Percentiles rank a stretch among this genome's conserved stretches.
Evolutionary conservation across 805 yeast genomes (phyloP).

Genomic region (Kodamaea jinghongensis): DNA sequence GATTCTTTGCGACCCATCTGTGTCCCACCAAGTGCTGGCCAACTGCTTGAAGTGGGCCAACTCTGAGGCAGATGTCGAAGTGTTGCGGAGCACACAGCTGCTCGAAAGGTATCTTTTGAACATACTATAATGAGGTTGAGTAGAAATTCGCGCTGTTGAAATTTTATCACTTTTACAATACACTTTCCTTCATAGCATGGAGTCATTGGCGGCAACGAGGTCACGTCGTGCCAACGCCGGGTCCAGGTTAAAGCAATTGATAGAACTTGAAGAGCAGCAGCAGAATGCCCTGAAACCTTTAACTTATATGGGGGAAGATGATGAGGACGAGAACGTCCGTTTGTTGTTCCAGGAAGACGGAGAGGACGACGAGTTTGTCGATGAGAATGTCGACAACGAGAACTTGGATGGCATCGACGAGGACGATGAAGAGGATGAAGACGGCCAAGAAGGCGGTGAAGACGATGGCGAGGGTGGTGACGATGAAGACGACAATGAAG

Average conservation of each 20-base stretch:
- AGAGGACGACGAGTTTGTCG: conserved; percentile 26
- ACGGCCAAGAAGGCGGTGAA: conserved; percentile 47
- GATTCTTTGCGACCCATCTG: conserved; percentile 87
- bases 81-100: conserved; percentile 14
- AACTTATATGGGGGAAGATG: conserved; percentile 29
- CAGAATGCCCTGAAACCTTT: conserved; percentile 20
- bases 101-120: conserved; percentile 1
- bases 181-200: conserved; percentile 18
- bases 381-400: conserved; percentile 16
- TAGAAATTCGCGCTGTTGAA: not conserved
- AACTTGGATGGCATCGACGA: conserved; percentile 13
- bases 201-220: conserved; percentile 70
- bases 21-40: conserved; percentile 99
- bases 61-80: conserved; percentile 58
- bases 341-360: conserved; percentile 60
- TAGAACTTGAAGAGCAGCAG: conserved; percentile 66
- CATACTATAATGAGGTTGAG: not conserved
- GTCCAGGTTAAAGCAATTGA: conserved; percentile 66
- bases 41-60: conserved; percentile 77
- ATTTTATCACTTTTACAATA: not conserved
- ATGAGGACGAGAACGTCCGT: conserved; percentile 76
- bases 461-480: conserved; percentile 21
- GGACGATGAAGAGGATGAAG: conserved; percentile 35
- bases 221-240: conserved; percentile 88
- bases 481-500: conserved; percentile 17